Base-by-base conservation (phyloP, 2,329 filamentous ascomycete genomes). In the Corynespora cassiicola region DNA sequence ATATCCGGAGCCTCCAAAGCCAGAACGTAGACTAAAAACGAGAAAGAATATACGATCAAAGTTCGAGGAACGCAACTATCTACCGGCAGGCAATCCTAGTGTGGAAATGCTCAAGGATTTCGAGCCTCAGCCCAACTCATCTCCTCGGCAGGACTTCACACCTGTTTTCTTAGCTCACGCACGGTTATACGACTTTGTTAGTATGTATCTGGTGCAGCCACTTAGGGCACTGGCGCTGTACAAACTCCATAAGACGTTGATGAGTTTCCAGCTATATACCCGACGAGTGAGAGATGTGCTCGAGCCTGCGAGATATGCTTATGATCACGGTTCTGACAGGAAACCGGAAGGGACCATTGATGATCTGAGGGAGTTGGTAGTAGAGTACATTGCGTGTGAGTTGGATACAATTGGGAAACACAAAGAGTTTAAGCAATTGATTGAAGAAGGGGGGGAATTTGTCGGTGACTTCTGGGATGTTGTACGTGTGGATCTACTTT, bases 81-180 rank as follows among this genome's bases (percentile, higher is more conserved):
- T 50, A 9, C n/a, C 1, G 2, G 15, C 30, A 3, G 12, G 8
- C 15, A 23, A 11, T 8, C 47, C 32, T n/a, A 31, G 27, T 38
- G 30, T 9, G 2, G 20, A 2, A 11, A 35, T 51, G 15, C 12
- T 29, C 7, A 25, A 24, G 7, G 5, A 19, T 2, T 43, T 39
- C 8, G 21, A 38, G 8, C 45, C 45, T 0, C 3, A 35, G n/a
- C 0, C 18, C n/a, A 55, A 60, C 20, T 25, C 11, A 2, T 15
- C 23, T 0, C 22, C 33, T 0, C 17, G 47, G 6, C 49, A 56
- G 27, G 19, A 58, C 15, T 63, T 58, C 25, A 49, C 48, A 1
- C 44, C 48, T 0, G 34, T 60, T 1, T 50, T 66, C 12, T 48
- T 65, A 2, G 62, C 57, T 7, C 58, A 66, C 25, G 59, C 61